Evolutionary conservation across 2,329 filamentous ascomycete species (phyloP), one percentile per base, ranked within the genome.

Genomic region (Colletotrichum sojae): DNA sequence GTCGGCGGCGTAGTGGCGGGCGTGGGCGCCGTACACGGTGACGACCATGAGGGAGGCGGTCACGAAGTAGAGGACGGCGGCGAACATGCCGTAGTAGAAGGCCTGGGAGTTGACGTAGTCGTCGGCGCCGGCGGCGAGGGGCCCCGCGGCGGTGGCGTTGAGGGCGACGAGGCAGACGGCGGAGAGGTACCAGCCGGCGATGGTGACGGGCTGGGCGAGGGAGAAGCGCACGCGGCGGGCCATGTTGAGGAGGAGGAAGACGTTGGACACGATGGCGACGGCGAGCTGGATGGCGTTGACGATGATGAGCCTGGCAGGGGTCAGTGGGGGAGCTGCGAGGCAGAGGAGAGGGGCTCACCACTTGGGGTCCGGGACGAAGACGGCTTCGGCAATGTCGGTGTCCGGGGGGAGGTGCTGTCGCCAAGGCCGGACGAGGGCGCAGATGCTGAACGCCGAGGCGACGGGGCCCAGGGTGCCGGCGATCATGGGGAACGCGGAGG

Each of bases 171-270:
- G 89, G 15, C 93, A 84, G 73, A 93, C 78, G 18, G 89, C 83
- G 0, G 89, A 91, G 48, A 90, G 79, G 51, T 86, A 89, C 94
- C 95, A 98, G 68, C 93, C 88, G 8, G 92, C 78, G 68, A 98
- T 97, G 1, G 94, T 97, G 22, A 94, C 85, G 1, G 95, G 94
- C 69, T 97, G 88, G 1, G 94, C 94, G 46, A 97, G 84, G 18
- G 91, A 90, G 77, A 97, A 97, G 58, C 93, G 89, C 6, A 97
- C 87, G 6, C 90, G 86, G 65, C 89, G 88, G 0, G 94, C 93
- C 86, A 98, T 97, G 80, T 97, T 97, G 73, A 96, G 88, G 1
- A 98, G 85, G 1, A 98, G 85, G 71, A 94, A 94, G 1, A 93
- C 71, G 74, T 98, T 98, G 8, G 94, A 93, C 1, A 91, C 78